Base-by-base conservation (phyloP, 2,329 filamentous ascomycete genomes). In the Xylaria sp. region DNA sequence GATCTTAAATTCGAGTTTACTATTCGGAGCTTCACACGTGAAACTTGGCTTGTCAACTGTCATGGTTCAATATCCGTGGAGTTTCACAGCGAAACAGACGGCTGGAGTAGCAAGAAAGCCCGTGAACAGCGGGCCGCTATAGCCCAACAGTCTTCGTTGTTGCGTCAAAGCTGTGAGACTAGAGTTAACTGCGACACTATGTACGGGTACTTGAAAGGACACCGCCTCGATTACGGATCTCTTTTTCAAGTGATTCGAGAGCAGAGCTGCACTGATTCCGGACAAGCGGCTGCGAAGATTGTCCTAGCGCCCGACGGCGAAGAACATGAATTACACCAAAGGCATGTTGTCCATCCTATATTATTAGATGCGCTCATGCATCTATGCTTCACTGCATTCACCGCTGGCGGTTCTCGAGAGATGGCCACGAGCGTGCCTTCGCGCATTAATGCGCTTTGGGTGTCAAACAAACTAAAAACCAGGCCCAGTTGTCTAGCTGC, bases 301-400 rank as follows among this genome's bases (percentile, higher is more conserved):
- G 1, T 38, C 17, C 11, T 38, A 38, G 36, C 36, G 10, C 17
- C 36, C 11, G 36, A 38, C 36, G 36, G 5, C 11, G 11, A 38
- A 15, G 36, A 38, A 13, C 11, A 15, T 4, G 11, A 38, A 17
- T 4, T 38, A 15, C 36, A 5, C 36, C 36, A 38, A 15, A 38
- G 11, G 11, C 36, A 69, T 63, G 42, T 69, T 25, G 42, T 72
- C 17, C 70, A 72, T 39, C 70, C 66, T n/a, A 53, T 59, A 4
- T 51, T 63, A 2, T 29, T 72, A 20, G 70, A 72, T 59, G 61
- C 66, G 6, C 10, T 70, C 2, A 27, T 70, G 1, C 68, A 67
- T 33, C 22, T 69, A 5, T 17, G 22, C 9, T 68, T 53, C 49
- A 66, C 59, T 5, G 68, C 56, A 1, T 27, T 69, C 2, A 67